These are phyloP conservation scores for Perkinsus chesapeaki DNA, from an alignment of 169 alveolate genomes.

Conservation along the genomic window DNA sequence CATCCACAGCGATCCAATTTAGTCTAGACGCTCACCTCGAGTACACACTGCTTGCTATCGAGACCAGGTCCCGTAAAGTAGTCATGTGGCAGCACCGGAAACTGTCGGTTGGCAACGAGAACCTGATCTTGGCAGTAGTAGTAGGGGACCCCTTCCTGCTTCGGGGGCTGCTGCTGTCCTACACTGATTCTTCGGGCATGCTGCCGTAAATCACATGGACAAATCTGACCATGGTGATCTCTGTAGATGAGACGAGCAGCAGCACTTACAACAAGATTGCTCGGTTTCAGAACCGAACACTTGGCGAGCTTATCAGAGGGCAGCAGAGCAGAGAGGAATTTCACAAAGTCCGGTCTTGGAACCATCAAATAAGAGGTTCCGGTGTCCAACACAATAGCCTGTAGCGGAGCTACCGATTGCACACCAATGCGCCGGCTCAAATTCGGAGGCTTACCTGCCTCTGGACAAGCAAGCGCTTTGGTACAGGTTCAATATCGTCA, in stretches of 20 bases:
- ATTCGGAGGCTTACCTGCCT: neutral
- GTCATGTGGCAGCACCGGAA: neutral
- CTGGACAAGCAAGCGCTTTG: neutral
- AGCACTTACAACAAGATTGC: neutral
- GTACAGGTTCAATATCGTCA: neutral
- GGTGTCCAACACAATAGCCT: neutral
- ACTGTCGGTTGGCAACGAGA: neutral
- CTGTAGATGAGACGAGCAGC: neutral
- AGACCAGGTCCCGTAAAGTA: neutral
- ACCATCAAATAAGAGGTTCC: neutral
- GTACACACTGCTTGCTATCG: neutral
- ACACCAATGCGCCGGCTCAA: neutral
- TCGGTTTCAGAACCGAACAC: neutral
- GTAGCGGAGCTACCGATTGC: neutral
- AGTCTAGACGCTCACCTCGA: too few relatives aligned
- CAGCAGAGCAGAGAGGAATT: neutral
- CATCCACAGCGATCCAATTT: too few relatives aligned
- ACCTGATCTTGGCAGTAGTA: neutral
- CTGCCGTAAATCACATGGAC: neutral
- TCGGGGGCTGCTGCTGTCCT: neutral
- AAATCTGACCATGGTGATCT: neutral
- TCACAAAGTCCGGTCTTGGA: neutral
- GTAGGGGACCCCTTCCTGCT: too few relatives aligned
- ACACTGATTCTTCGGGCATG: neutral
- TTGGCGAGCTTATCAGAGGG: neutral